These are phyloP conservation scores for Cadophora malorum DNA, from an alignment of 2,329 filamentous ascomycete genomes.

Conservation along the genomic window DNA sequence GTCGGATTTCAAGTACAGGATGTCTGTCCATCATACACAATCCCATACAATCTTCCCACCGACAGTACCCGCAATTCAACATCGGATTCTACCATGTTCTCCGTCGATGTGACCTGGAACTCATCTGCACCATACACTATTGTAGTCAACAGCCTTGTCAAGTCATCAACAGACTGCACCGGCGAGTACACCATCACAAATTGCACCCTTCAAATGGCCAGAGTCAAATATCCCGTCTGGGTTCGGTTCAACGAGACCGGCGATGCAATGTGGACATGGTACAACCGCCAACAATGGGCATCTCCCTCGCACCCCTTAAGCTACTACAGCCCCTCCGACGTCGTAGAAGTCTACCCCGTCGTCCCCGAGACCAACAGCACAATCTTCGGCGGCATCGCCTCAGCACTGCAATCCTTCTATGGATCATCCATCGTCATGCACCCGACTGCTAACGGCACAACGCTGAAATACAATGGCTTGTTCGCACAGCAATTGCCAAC, in stretches of 20 bases:
- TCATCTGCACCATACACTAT: slow-evolving; percentile 15
- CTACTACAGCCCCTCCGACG: slow-evolving; percentile 5
- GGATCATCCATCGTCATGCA: slow-evolving; percentile 7
- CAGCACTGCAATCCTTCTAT: slow-evolving; percentile 14
- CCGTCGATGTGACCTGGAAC: slow-evolving; percentile 14
- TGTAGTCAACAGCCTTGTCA: slow-evolving; percentile 14
- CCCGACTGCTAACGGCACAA: slow-evolving; percentile 8
- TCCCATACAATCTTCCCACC: slow-evolving; percentile 5
- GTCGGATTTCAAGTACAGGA: slow-evolving; percentile 17
- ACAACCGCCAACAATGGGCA: neutral
- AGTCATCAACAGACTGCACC: neutral
- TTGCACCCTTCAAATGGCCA: slow-evolving; percentile 18
- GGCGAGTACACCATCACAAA: slow-evolving; percentile 12
- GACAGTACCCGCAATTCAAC: slow-evolving; percentile 1
- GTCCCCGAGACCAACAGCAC: slow-evolving; percentile 14
- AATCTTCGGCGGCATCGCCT: slow-evolving; percentile 11
- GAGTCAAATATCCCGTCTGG: slow-evolving; percentile 2
- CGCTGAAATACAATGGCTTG: neutral
- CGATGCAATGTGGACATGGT: slow-evolving; percentile 1
- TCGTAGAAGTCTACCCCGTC: neutral
- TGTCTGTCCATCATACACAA: slow-evolving; percentile 6
- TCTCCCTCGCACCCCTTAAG: neutral
- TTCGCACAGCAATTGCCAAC: slow-evolving; percentile 13
- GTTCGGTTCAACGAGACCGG: slow-evolving; percentile 8
- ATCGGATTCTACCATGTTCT: slow-evolving; percentile 7